Evolutionary conservation across 2,329 filamentous ascomycete species (phyloP).

Genomic region (Cryphonectria japonica): DNA sequence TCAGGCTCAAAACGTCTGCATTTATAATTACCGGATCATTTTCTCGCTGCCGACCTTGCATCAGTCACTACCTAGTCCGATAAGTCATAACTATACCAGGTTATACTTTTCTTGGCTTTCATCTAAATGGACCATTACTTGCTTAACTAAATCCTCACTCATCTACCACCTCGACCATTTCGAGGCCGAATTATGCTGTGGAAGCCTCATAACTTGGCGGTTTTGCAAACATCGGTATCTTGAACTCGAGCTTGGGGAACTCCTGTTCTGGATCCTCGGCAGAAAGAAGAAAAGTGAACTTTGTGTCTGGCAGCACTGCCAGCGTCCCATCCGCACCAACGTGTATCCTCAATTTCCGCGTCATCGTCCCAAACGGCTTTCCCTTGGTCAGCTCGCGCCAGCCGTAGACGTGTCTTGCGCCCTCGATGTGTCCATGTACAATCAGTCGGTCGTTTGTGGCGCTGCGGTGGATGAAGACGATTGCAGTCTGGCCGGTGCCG

Average conservation of each 20-base stretch:
- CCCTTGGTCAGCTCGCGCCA: conserved; percentile 6
- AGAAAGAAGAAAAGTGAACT: neutral
- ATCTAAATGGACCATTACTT: conserved; percentile 40
- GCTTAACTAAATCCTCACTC: conserved; percentile 59
- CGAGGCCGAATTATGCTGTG: neutral
- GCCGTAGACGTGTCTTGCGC: neutral
- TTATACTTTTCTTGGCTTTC: conserved; percentile 67
- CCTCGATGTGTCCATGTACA: conserved; percentile 11
- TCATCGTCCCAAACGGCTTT: neutral
- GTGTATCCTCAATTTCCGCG: conserved; percentile 8
- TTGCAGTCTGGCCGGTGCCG: conserved; percentile 7
- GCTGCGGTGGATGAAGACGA: conserved; percentile 12
- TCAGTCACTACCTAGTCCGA: neutral
- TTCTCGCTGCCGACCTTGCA: neutral
- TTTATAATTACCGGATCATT: neutral
- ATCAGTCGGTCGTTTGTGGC: neutral
- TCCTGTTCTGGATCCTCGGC: neutral
- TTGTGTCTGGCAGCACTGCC: neutral
- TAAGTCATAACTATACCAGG: neutral
- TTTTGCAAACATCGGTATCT: conserved; percentile 10
- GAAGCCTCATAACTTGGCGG: conserved; percentile 10
- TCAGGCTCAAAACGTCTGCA: neutral
- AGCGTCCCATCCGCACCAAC: conserved; percentile 1
- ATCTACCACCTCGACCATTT: conserved; percentile 50
- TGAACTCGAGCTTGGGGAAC: conserved; percentile 7